Percentiles rank a stretch among this genome's conserved stretches.
Conservation (phyloP, 495 filamentous ascomycete species). For the Entonaema liquescens region DNA sequence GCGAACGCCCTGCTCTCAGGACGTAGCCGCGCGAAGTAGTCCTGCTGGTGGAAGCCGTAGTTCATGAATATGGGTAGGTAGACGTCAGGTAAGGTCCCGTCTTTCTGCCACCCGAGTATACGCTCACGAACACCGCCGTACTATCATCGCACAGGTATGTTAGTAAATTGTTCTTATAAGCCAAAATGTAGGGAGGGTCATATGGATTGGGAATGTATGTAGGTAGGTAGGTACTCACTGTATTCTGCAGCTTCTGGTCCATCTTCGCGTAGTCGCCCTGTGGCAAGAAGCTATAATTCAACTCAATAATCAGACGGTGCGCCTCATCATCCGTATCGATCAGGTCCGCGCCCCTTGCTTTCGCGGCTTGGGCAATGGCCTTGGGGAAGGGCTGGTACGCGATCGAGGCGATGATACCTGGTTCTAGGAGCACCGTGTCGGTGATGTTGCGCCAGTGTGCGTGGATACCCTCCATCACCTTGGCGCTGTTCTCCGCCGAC, state of each 20-base stretch:
- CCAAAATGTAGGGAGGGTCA: background rate
- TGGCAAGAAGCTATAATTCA: slow-evolving; percentile 58
- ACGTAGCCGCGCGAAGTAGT: slow-evolving; percentile 62
- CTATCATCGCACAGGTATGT: slow-evolving; percentile 3
- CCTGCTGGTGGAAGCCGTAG: slow-evolving; percentile 61
- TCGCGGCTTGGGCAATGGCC: slow-evolving; percentile 56
- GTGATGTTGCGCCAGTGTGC: slow-evolving; percentile 58
- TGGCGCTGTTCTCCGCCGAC: slow-evolving; percentile 49
- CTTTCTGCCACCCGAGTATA: slow-evolving; percentile 49
- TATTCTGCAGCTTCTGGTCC: slow-evolving; percentile 54
- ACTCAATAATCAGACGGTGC: slow-evolving; percentile 62
- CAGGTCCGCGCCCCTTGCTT: slow-evolving; percentile 58
- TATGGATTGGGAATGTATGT: no score
- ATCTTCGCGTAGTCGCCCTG: slow-evolving; percentile 54
- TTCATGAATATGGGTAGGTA: slow-evolving; percentile 67
- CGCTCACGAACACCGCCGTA: slow-evolving; percentile 43
- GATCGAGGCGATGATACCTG: slow-evolving; percentile 58
- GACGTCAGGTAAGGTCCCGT: slow-evolving; percentile 58
- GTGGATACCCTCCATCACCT: slow-evolving; percentile 57
- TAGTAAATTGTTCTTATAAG: background rate
- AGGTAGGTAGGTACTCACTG: slow-evolving; percentile 14
- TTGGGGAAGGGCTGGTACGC: slow-evolving; percentile 64
- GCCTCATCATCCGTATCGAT: slow-evolving; percentile 59
- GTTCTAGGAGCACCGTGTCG: slow-evolving; percentile 51
- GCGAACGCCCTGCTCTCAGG: slow-evolving; percentile 53